These are phyloP conservation scores for Pleurotus cornucopiae DNA, from an alignment of 768 basidiomycete species.

Conservation along the genomic window DNA sequence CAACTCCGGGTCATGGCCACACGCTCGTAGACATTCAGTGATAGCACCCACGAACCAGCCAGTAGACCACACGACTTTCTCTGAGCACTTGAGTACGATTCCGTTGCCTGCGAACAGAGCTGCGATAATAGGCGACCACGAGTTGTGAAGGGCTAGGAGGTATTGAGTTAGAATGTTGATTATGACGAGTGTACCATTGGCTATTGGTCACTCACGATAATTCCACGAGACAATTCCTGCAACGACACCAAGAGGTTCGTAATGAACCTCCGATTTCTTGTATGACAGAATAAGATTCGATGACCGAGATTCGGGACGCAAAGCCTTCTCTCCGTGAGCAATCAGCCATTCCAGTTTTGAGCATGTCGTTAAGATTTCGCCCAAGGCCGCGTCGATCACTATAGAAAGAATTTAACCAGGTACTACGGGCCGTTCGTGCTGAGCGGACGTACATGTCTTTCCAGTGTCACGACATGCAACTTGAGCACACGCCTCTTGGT, in stretches of 20 bases:
- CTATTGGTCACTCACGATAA: constrained; percentile 53
- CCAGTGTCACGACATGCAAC: constrained; percentile 93
- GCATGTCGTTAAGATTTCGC: constrained; percentile 92
- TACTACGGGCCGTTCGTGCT: neutral
- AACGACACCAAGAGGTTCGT: constrained; percentile 90
- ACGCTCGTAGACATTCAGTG: constrained; percentile 67
- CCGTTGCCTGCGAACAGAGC: constrained; percentile 88
- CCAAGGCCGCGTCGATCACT: constrained; percentile 94
- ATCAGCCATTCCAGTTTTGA: constrained; percentile 94
- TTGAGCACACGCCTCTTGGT: constrained; percentile 81
- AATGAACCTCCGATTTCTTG: constrained; percentile 75
- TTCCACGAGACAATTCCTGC: constrained; percentile 95
- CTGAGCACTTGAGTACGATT: constrained; percentile 88
- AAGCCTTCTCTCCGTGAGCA: constrained; percentile 72
- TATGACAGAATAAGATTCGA: constrained; percentile 67
- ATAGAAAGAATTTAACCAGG: constrained; percentile 6
- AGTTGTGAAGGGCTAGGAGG: constrained; percentile 81
- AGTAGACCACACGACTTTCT: constrained; percentile 90
- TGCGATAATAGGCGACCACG: constrained; percentile 90
- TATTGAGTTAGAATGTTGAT: neutral
- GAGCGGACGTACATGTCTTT: constrained; percentile 71
- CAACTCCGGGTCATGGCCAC: constrained; percentile 79
- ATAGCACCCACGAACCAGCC: constrained; percentile 80
- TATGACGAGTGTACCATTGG: too few species aligned
- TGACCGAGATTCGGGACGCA: constrained; percentile 69